A percentile compares a stretch with the other conserved stretches of the same genome.
These are phyloP conservation scores for Castanopsis chinensis DNA, from an alignment of 306 rosid species.

Conservation along the genomic window DNA sequence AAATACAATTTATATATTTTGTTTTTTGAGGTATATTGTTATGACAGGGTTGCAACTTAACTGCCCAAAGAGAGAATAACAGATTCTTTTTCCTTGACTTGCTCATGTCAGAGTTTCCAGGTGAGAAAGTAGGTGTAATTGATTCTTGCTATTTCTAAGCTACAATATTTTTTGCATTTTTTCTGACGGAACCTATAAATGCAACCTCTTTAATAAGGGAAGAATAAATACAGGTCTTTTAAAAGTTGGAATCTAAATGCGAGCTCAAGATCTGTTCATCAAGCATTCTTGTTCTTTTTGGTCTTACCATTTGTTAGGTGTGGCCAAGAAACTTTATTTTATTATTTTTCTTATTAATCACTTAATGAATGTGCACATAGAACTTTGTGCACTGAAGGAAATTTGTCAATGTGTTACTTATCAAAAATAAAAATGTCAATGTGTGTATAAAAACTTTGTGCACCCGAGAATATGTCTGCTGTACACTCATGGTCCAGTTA, in stretches of 20 bases:
- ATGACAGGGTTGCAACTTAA: conserved; percentile 83
- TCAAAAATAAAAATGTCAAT: not conserved
- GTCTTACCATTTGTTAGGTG: not conserved
- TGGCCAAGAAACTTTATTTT: not conserved
- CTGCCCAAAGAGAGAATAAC: conserved; percentile 66
- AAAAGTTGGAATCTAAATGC: too few relatives aligned
- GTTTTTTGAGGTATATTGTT: not conserved
- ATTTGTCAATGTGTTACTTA: not conserved
- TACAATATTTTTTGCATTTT: not conserved
- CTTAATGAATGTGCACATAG: not conserved
- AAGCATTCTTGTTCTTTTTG: not conserved
- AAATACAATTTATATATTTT: not conserved
- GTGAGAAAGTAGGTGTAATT: conserved; percentile 64
- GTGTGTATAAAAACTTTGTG: not conserved
- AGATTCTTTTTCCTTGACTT: conserved; percentile 76
- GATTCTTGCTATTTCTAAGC: conserved; percentile 6
- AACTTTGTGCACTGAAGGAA: not conserved
- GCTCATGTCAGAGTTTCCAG: conserved; percentile 79
- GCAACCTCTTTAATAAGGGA: not conserved
- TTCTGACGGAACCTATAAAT: not conserved
- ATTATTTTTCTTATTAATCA: not conserved
- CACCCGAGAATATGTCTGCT: not conserved
- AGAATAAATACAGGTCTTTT: too few relatives aligned
- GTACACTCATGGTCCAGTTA: not conserved
- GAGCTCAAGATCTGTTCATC: not conserved